Evolutionary conservation across 176 grass and related monocot genomes (phyloP), one percentile per base, ranked within the genome.

Genomic region (Microstegium vimineum): DNA sequence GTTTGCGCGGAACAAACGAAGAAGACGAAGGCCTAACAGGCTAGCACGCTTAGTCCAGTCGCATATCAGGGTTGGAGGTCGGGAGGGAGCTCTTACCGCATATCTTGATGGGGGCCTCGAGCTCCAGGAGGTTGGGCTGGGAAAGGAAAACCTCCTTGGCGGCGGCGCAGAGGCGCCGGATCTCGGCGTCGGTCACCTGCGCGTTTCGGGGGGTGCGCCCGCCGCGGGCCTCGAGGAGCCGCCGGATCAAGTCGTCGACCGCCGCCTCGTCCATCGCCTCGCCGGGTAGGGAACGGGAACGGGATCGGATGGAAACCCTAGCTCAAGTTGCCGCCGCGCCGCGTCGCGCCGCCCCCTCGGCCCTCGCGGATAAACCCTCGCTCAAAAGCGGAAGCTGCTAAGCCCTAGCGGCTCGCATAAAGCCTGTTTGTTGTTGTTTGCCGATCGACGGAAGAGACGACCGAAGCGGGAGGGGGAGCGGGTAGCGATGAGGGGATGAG

Each of bases 91-190:
- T 49, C 41, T 62, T 90, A 93, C 95, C 95, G 71, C 95, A 98
- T 40, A 94, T 87, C 82, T 98, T 98, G 84, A 94, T 98, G 52
- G 90, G 95, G 11, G 95, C 95, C 77, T 94, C 95, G 63, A 98
- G 88, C 84, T 94, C 95, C 20, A 98, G 77, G 33, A 98, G 90
- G 83, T 94, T 93, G 30, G 95, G 95, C 67, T 94, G 92, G 6
- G 76, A 73, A 75, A 94, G 83, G 81, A 94, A 98, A 42, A 98
- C 81, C 22, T 93, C 95, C 92, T 77, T 94, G 71, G 95, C 89
- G 36, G 90, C 56, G 37, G 82, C 41, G 71, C 92, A 98, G 60
- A 98, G 92, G 71, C 82, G 86, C 46, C 84, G 88, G 85, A 98
- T 98, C 77, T 98, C 95, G 64, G 75, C 70, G 64, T 94, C 95